Evolutionary conservation across 257 asterid species (phyloP), one percentile per base, ranked within the genome.

Genomic region (Lycium ferocissimum): DNA sequence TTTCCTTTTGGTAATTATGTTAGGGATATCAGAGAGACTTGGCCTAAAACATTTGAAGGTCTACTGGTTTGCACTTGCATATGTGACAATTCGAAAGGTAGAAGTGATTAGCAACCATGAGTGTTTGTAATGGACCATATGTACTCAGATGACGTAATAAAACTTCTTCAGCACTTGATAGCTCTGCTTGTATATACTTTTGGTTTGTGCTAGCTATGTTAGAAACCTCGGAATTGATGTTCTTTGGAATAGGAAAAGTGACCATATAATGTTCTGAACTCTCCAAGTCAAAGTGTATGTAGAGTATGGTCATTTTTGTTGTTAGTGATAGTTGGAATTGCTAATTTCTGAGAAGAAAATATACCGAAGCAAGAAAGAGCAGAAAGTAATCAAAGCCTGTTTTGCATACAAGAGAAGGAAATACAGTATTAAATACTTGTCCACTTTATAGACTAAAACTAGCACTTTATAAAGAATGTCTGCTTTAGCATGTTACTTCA

Each of bases 401-500:
- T 15, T 69, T 38, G 53, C 76, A 37, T 69, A 11, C 3, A 15
- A 37, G 13, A 38, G 12, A 14, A 9, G 12, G 49, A 67, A 65
- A 35, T 37, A 14, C 22, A 14, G 22, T 37, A 51, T 67, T 37
- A 35, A 37, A 14, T 35, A 12, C 14, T 37, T 67, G 51, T 15
- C 20, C 22, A 38, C 26, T 69, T 37, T 7, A 37, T 26, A 40
- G 15, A 37, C 22, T 2, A 38, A 51, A 7, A 69, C 78, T 6
- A 15, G 78, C 73, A 66, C 45, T 26, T 12, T 12, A 67, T 67
- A 67, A 35, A 67, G 75, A 67, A 69, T 69, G 76, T 69, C 76
- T 69, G 1, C 76, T 69, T 37, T 66, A 33, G 20, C 10, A 15
- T 37, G 26, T 12, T 17, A 7, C 79, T 70, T 70, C 26, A 38